Conservation (phyloP, 2,329 filamentous ascomycete genomes). For the Venturia asperata region DNA sequence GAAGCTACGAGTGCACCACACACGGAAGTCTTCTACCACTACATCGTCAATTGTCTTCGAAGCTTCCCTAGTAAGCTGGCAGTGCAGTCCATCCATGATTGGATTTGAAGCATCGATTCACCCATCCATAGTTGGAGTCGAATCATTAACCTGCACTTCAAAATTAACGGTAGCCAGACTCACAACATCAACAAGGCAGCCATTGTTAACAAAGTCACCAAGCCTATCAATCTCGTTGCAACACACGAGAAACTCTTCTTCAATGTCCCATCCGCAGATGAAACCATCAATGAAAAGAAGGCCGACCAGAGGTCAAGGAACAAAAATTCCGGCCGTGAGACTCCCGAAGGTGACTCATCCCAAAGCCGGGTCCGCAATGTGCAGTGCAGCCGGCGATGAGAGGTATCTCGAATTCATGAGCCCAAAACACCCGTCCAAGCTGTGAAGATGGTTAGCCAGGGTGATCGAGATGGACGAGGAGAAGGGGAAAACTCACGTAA, state of each 20-base stretch:
- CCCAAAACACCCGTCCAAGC: neutral
- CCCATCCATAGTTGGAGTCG: neutral
- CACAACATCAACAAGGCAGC: neutral
- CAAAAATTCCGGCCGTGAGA: slow-evolving; percentile 8
- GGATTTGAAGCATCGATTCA: neutral
- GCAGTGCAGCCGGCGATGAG: slow-evolving; percentile 3
- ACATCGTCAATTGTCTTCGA: neutral
- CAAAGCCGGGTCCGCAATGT: slow-evolving; percentile 1
- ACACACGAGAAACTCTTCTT: neutral
- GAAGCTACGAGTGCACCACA: neutral
- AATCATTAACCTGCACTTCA: too few species aligned
- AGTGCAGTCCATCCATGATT: neutral
- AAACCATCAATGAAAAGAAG: slow-evolving; percentile 5
- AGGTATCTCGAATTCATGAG: neutral
- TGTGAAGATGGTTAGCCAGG: neutral
- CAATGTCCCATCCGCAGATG: slow-evolving; percentile 8
- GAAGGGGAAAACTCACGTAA: neutral
- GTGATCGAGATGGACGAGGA: neutral
- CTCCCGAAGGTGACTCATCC: neutral
- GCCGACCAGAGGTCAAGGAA: neutral
- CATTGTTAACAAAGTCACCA: neutral
- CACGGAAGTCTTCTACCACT: neutral
- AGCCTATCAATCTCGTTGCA: neutral
- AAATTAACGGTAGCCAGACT: too few species aligned
- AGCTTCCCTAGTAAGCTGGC: neutral